These are phyloP conservation scores for Pseudotulostoma volvatum DNA, from an alignment of 495 filamentous ascomycete species.

Conservation along the genomic window DNA sequence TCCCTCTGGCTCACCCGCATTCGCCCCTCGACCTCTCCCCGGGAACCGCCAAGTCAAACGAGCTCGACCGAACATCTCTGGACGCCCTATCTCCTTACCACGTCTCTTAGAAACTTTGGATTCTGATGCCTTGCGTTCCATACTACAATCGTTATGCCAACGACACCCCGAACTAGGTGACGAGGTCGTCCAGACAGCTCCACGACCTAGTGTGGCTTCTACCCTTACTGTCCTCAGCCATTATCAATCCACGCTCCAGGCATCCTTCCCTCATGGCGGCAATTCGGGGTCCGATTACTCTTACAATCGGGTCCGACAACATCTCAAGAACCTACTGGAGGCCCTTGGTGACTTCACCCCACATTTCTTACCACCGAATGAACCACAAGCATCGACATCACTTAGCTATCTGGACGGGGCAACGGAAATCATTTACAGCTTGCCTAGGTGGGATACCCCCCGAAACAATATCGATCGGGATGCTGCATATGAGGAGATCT, in stretches of 20 bases:
- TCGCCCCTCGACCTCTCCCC: conserved; percentile 46
- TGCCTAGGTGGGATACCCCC: conserved; percentile 75
- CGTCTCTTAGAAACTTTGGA: conserved; percentile 85
- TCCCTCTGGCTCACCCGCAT: conserved; percentile 61
- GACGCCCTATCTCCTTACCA: conserved; percentile 63
- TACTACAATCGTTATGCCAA: conserved; percentile 77
- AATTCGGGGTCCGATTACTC: conserved; percentile 77
- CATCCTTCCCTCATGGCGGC: conserved; percentile 83
- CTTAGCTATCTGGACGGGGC: conserved; percentile 75
- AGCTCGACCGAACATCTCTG: conserved; percentile 49
- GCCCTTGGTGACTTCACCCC: conserved; percentile 86
- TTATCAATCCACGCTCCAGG: conserved; percentile 60
- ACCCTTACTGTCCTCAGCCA: conserved; percentile 63
- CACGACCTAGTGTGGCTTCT: conserved; percentile 64
- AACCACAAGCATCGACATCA: conserved; percentile 61
- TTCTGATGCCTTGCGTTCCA: conserved; percentile 58
- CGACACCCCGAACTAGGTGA: conserved; percentile 59
- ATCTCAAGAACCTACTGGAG: conserved; percentile 65
- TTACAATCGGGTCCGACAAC: conserved; percentile 80
- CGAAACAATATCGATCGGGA: conserved; percentile 82
- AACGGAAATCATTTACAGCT: conserved; percentile 72
- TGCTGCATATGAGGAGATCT: conserved; percentile 88
- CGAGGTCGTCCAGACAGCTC: conserved; percentile 73
- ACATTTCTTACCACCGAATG: conserved; percentile 84
- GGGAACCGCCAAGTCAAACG: conserved; percentile 49